Conservation (phyloP, 2,329 filamentous ascomycete species). For the Talaromyces rugulosus region DNA sequence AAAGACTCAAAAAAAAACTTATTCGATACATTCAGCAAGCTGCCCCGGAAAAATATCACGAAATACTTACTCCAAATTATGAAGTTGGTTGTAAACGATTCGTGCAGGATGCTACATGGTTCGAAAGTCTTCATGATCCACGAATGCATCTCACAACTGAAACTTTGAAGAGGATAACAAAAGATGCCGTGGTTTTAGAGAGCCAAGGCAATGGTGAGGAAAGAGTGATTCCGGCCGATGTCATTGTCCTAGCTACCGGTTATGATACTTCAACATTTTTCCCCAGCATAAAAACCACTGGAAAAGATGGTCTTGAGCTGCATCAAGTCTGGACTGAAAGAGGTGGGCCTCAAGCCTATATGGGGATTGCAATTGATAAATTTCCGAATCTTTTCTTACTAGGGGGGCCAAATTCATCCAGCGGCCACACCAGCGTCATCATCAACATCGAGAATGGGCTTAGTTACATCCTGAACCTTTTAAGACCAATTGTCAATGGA, state of each 20-base stretch:
- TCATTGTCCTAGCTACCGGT: constrained; percentile 60
- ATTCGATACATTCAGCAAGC: constrained; percentile 43
- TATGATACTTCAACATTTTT: constrained; percentile 56
- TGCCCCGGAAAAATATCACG: constrained; percentile 58
- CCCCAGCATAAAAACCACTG: constrained; percentile 50
- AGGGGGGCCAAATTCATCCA: constrained; percentile 60
- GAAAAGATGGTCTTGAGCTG: constrained; percentile 48
- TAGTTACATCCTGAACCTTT: constrained; percentile 56
- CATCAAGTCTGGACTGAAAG: constrained; percentile 56
- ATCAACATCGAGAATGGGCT: constrained; percentile 59
- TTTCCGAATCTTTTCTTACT: constrained; percentile 65
- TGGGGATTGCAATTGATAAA: constrained; percentile 53
- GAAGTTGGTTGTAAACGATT: constrained; percentile 60
- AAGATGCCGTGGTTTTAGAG: constrained; percentile 36
- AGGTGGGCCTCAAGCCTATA: constrained; percentile 59
- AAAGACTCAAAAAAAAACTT: constrained; percentile 33
- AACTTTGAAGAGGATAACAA: constrained; percentile 32
- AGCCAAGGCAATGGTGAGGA: background rate
- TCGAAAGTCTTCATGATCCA: constrained; percentile 47
- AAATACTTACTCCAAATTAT: constrained; percentile 60
- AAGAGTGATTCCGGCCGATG: constrained; percentile 45
- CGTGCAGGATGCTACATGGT: constrained; percentile 56
- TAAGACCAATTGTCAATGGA: constrained; percentile 51
- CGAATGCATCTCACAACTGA: constrained; percentile 54
- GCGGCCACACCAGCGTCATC: constrained; percentile 59